Evolutionary conservation across 805 yeast species (phyloP).

Genomic region (Starmerella roubikii): DNA sequence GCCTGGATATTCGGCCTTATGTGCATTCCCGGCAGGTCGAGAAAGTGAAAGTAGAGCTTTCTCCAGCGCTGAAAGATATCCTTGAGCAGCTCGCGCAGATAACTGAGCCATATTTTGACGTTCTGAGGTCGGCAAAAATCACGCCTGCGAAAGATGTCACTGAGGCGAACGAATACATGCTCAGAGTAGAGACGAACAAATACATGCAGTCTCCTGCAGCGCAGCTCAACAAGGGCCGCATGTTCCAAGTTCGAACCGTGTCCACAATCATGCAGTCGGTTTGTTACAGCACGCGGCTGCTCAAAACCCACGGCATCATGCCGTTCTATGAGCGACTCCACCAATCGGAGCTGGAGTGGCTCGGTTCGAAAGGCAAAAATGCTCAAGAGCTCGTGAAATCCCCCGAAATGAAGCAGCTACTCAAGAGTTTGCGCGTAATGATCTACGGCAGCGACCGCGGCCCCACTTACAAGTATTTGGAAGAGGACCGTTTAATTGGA

Average conservation of each 20-base stretch:
- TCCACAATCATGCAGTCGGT: constrained; percentile 51
- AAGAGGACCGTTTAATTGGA: constrained; percentile 7
- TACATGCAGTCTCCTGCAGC: constrained; percentile 20
- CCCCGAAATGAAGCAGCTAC: constrained; percentile 34
- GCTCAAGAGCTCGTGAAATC: constrained; percentile 52
- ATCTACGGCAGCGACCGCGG: constrained; percentile 25
- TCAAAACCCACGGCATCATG: constrained; percentile 69
- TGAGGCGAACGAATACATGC: constrained; percentile 24
- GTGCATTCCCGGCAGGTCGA: constrained; percentile 56
- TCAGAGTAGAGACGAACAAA: constrained; percentile 53
- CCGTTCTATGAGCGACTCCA: constrained; percentile 54
- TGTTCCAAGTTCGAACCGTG: constrained; percentile 20
- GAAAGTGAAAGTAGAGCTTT: constrained; percentile 41
- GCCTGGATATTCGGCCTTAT: constrained; percentile 65
- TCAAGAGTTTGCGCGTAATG: constrained; percentile 33
- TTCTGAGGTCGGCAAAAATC: constrained; percentile 50
- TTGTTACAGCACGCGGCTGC: constrained; percentile 39
- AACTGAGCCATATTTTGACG: constrained; percentile 47
- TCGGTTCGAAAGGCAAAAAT: constrained; percentile 24
- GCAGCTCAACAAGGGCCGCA: constrained; percentile 14
- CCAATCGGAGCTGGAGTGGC: constrained; percentile 34
- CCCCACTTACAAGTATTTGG: constrained; percentile 8
- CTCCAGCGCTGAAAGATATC: constrained; percentile 42
- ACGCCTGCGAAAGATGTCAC: constrained; percentile 55
- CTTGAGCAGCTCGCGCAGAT: constrained; percentile 48